Base-by-base conservation (phyloP, 1,139 yeast species). In the Suzukiozyma palmioleophila region DNA sequence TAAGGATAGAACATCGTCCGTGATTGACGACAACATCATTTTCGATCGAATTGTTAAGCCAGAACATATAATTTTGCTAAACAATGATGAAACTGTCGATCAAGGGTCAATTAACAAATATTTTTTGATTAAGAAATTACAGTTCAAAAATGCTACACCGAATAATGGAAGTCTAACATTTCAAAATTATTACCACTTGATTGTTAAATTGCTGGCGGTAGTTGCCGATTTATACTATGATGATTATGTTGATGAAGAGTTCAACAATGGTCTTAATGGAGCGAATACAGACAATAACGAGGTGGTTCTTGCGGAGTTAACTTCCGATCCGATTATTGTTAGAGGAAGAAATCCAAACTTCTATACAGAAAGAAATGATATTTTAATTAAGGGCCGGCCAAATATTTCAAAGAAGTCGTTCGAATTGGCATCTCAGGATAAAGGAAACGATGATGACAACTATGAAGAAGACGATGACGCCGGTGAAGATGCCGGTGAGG, bases 281-380 rank as follows among this genome's bases (percentile, higher is more conserved):
- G 38, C 38, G n/a, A 36, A 39, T 27, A 30, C 39, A 18, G 59
- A 57, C 38, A 54, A 59, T 25, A 68, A 67, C 46, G 74, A 68
- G 42, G 55, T 67, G 4, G 50, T 52, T 3, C 50, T 68, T 25
- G 52, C 56, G 37, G 74, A 68, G 41, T 44, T 69, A 25, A 53
- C 51, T 8, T 69, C 74, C 51, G 69, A 69, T 26, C 84, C 84
- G 1, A 75, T 80, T 5, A 77, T 79, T 26, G 86, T 80, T 3
- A 59, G 87, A 44, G 87, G 86, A 3, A 59, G 86, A 43, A 81
- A 80, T 49, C 86, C 87, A 3, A 68, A 79, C 22, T 81, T 81
- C 49, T 80, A 80, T 50, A 69, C 73, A 22, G 80, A 77, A 44
- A 59, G 81, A 42, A 74, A 75, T 35, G 82, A 79, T 50, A 57